Base-by-base conservation (phyloP, 768 basidiomycete genomes). In the Pulveroboletus sp. region DNA sequence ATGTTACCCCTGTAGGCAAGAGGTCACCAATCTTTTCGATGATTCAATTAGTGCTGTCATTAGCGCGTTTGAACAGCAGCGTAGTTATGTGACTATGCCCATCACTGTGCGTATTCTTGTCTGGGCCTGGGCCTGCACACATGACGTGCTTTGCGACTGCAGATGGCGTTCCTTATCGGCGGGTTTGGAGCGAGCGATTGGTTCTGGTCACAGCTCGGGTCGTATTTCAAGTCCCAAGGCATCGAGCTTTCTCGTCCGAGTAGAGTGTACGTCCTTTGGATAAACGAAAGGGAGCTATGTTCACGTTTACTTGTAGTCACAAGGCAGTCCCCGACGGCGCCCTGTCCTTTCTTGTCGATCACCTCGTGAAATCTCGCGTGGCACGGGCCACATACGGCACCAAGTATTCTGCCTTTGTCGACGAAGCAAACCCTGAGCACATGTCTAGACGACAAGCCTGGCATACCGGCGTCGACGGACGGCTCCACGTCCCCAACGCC, bases 311-410 rank as follows among this genome's bases (percentile, higher is more conserved):
- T 25, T 35, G 16, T 45, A 71, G 70, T 21, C 64, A 65, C 36
- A 78, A 69, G 65, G 79, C 78, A 0, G 78, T 80, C 13, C 74
- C 79, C 0, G 75, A 79, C 49, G 79, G 79, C 0, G 75, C 70
- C 1, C 54, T 70, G 12, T 67, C 60, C 12, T 71, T 53, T 44
- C 64, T 58, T 36, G 31, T 80, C 3, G 75, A 80, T 43, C 32
- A 73, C 49, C 67, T 72, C n/a, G 78, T 80, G 14, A 65, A 68
- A 6, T 65, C 66, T 6, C 72, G 79, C 8, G 67, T 77, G 4
- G 65, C 77, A 11, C 70, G 71, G 49, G 58, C 69, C 43, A 75
- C 74, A 0, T 80, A 76, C 24, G 79, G 79, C 7, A 90, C 73
- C 76, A 80, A 41, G 75, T 91, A 27, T 21, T 0, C 24, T 1